These are phyloP conservation scores for Wickerhamiella occidentalis DNA, from an alignment of 805 yeast species.

Conservation along the genomic window DNA sequence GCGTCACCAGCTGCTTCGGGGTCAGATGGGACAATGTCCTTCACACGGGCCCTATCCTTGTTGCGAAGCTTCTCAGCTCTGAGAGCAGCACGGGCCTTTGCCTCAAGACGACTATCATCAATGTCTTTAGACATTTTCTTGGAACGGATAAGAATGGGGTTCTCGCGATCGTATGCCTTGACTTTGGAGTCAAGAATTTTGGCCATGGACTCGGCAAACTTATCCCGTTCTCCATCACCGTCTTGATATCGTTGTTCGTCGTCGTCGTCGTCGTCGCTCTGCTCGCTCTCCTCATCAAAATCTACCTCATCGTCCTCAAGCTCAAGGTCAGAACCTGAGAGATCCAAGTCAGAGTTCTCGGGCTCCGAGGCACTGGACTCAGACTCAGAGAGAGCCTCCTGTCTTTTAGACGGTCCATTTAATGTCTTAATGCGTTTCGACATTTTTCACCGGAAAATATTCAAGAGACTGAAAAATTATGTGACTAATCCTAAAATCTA, in stretches of 20 bases:
- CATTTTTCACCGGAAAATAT: not conserved
- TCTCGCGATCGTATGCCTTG: conserved; percentile 78
- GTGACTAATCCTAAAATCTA: conserved; percentile 5
- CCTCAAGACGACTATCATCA: conserved; percentile 71
- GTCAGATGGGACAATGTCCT: conserved; percentile 50
- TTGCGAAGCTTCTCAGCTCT: conserved; percentile 57
- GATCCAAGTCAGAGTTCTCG: not conserved
- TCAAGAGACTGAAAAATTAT: conserved; percentile 1
- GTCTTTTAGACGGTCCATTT: conserved; percentile 8
- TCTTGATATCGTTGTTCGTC: conserved; percentile 21
- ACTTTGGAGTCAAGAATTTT: conserved; percentile 75
- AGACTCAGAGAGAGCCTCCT: conserved; percentile 1
- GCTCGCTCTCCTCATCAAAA: conserved; percentile 19
- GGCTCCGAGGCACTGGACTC: conserved; percentile 3
- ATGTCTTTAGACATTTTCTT: conserved; percentile 60
- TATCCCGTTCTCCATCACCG: conserved; percentile 34
- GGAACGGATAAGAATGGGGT: conserved; percentile 79
- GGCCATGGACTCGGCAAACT: conserved; percentile 67
- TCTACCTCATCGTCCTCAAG: conserved; percentile 7
- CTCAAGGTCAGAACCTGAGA: not conserved
- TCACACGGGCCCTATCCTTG: conserved; percentile 55
- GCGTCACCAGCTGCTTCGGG: conserved; percentile 43
- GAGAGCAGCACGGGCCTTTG: conserved; percentile 63
- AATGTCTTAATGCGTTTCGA: conserved; percentile 6
- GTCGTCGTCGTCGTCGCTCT: conserved; percentile 19